phyloP scores from a whole-genome alignment of 116 monocot species.

The Iris pallida region DNA sequence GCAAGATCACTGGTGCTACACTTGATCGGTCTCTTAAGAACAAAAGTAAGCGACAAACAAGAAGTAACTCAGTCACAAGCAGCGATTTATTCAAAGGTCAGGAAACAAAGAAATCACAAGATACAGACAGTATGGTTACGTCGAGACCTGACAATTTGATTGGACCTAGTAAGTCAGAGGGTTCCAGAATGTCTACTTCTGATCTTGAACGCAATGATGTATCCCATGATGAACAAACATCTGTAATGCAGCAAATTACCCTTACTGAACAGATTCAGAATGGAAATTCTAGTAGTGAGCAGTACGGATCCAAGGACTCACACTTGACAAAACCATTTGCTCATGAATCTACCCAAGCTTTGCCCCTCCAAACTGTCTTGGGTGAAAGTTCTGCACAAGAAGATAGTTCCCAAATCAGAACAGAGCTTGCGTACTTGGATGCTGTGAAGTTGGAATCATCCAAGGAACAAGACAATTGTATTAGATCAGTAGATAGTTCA shows the following conservation, averaged over 20 bases:
- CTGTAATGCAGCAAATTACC: constrained; percentile 10
- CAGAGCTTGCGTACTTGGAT: constrained; percentile 6
- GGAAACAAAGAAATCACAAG: constrained; percentile 6
- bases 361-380: constrained; percentile 25
- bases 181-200: constrained; percentile 8
- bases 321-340: constrained; percentile 18
- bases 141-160: constrained; percentile 23
- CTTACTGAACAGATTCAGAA: constrained; percentile 21
- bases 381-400: constrained; percentile 22
- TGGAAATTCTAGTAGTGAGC: constrained; percentile 1
- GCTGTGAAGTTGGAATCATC: constrained; percentile 11
- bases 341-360: constrained; percentile 16
- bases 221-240: constrained; percentile 3
- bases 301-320: constrained; percentile 17
- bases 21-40: constrained; percentile 26
- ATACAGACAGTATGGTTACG: constrained; percentile 16
- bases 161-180: constrained; percentile 5
- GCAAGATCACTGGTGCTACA: constrained; percentile 15
- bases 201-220: constrained; percentile 17
- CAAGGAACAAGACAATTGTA: constrained; percentile 12
- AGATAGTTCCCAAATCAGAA: constrained; percentile 11
- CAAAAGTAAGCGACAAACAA: constrained; percentile 7
- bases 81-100: constrained; percentile 14
- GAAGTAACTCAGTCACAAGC: constrained; percentile 23
- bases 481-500: constrained; percentile 23